Evolutionary conservation across 1,139 yeast genomes (phyloP), one percentile per base, ranked within the genome.

Genomic region (Lodderomyces margitis): DNA sequence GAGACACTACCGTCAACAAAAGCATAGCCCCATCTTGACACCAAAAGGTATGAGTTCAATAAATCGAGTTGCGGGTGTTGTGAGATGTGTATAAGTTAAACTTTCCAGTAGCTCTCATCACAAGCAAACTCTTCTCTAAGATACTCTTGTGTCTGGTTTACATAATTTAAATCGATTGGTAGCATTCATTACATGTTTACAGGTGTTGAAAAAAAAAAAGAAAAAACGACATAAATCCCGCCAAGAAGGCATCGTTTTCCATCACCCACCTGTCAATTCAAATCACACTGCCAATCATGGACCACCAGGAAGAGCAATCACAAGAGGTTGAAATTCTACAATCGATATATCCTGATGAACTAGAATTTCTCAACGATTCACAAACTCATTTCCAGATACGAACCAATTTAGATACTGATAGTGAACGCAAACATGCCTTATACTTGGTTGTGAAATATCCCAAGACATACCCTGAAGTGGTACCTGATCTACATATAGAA

Each of bases 261-360:
- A 5, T 12, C 16, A 4, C 4, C 30, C 6, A 11, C 27, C 11
- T 24, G 5, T n/a, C n/a, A n/a, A n/a, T n/a, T n/a, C n/a, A n/a
- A n/a, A n/a, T n/a, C n/a, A n/a, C n/a, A n/a, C 17, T 5, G 19
- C 4, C 11, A 5, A 28, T 19, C 11, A 86, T 86, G 95, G 88
- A 83, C 52, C 75, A 80, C 44, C 56, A 62, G 39, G 94, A 84
- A 60, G 95, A 87, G 59, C 95, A 87, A 56, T 58, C 57, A 30
- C 92, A 87, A 61, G 96, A 87, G 58, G 62, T 87, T 36, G 95
- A 87, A 61, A 88, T 89, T 32, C 74, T 92, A 46, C 83, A 87
- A 60, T 83, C 95, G 19, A 92, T 92, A 45, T 92, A 91, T 58
- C 98, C 98, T 2, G 97, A 89, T 59, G 98, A 92, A 59, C 64